phyloP scores from a whole-genome alignment of 2,329 filamentous ascomycete species.

The Mycosphaerelloides madeirae region DNA sequence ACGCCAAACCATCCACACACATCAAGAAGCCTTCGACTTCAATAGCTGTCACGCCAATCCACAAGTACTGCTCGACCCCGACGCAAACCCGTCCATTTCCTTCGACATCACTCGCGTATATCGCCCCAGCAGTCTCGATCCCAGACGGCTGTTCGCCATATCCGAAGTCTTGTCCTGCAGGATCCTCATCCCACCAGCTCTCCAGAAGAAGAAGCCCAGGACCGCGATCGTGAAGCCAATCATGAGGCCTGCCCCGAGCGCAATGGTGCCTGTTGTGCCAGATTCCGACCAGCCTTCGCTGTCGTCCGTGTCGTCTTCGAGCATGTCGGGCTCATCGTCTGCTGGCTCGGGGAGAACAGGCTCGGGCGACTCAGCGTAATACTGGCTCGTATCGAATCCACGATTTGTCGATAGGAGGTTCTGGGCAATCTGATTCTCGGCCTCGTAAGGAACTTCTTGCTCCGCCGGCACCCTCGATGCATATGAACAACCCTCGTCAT shows the following conservation, averaged over 20 bases:
- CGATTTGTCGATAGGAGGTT: slow-evolving; percentile 28
- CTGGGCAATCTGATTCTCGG: slow-evolving; percentile 17
- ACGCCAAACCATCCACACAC: too few species aligned
- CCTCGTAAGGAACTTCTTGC: slow-evolving; percentile 24
- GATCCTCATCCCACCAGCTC: slow-evolving; percentile 5
- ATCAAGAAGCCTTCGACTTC: too few species aligned
- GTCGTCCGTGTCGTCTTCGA: neutral
- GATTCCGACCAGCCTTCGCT: neutral
- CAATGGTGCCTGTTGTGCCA: neutral
- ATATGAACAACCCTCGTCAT: slow-evolving; percentile 30
- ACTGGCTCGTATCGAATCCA: slow-evolving; percentile 32
- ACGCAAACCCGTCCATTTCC: slow-evolving; percentile 5
- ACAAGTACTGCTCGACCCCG: neutral
- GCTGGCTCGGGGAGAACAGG: neutral
- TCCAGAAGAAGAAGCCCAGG: slow-evolving; percentile 9
- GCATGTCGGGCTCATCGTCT: neutral
- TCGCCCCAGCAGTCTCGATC: slow-evolving; percentile 3
- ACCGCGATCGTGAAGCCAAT: slow-evolving; percentile 10
- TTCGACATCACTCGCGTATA: slow-evolving; percentile 3
- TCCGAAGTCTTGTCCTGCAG: slow-evolving; percentile 7
- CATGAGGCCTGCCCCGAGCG: slow-evolving; percentile 8
- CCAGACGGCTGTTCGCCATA: slow-evolving; percentile 1
- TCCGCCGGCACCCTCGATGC: slow-evolving; percentile 19
- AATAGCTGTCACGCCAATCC: slow-evolving; percentile 1
- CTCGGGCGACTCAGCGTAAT: slow-evolving; percentile 23